Evolutionary conservation across 2,329 filamentous ascomycete genomes (phyloP).

Genomic region (Fusarium tricinctum): DNA sequence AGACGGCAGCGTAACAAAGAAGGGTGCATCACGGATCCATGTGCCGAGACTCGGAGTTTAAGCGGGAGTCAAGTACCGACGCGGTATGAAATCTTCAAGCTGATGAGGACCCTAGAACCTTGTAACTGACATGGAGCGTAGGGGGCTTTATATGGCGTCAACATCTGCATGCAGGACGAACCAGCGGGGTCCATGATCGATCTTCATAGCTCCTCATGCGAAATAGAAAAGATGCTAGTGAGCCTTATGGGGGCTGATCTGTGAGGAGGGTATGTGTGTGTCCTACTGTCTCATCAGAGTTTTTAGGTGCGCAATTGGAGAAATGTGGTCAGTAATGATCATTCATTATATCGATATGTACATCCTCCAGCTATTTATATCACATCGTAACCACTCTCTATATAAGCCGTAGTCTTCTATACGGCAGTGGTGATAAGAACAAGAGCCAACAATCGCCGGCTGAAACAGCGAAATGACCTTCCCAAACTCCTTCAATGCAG

Average conservation of each 20-base stretch:
- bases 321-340: neutral
- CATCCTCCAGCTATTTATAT: constrained; percentile 35
- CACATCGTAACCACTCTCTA: constrained; percentile 23
- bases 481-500: constrained; percentile 29
- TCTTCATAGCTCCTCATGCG: neutral
- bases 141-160: constrained; percentile 11
- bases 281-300: neutral
- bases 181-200: constrained; percentile 10
- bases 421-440: constrained; percentile 7
- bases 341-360: constrained; percentile 36
- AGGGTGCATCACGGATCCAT: too few species aligned
- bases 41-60: too few species aligned
- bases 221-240: neutral
- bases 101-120: neutral
- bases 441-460: constrained; percentile 18
- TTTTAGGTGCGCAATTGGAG: neutral
- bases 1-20: neutral
- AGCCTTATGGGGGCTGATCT: neutral
- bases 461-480: constrained; percentile 15
- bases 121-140: neutral
- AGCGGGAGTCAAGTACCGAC: too few species aligned
- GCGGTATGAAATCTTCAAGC: too few species aligned
- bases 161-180: constrained; percentile 20
- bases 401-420: constrained; percentile 13
- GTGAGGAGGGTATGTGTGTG: neutral